These are phyloP conservation scores for Amorphotheca resinae DNA, from an alignment of 495 filamentous ascomycete species.

Conservation along the genomic window DNA sequence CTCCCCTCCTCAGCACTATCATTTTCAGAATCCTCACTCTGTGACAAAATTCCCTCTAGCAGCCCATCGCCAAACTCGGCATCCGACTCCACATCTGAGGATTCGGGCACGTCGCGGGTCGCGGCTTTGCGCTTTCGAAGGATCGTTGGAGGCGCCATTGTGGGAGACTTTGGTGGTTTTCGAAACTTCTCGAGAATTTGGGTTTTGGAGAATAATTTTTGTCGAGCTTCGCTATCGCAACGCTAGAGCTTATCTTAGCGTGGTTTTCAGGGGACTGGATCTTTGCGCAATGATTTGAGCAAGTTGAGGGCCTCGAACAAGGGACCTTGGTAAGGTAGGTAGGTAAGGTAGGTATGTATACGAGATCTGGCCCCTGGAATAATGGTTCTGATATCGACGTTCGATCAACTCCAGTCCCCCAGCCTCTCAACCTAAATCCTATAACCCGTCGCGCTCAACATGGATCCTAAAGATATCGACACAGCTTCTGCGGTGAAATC, in stretches of 20 bases:
- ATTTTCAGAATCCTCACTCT: constrained; percentile 37
- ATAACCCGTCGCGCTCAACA: neutral
- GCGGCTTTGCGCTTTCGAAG: constrained; percentile 22
- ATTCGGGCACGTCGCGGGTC: constrained; percentile 14
- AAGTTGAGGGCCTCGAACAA: too few species aligned
- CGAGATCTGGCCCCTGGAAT: too few species aligned
- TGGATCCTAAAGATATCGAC: neutral
- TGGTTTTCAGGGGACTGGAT: too few species aligned
- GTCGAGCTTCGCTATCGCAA: neutral
- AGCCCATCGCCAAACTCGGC: constrained; percentile 52
- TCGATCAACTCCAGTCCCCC: too few species aligned
- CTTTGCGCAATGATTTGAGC: too few species aligned
- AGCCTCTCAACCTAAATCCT: too few species aligned
- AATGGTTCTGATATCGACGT: too few species aligned
- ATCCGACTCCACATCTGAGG: constrained; percentile 35
- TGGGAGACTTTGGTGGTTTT: constrained; percentile 5
- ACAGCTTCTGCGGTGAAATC: neutral
- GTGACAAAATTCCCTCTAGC: constrained; percentile 52
- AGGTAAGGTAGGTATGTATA: too few species aligned
- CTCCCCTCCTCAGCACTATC: constrained; percentile 30
- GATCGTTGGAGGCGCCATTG: constrained; percentile 16
- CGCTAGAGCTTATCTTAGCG: constrained; percentile 22
- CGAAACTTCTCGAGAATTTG: neutral
- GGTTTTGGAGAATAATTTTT: constrained; percentile 2
- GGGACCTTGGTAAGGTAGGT: neutral